Evolutionary conservation across 2,329 filamentous ascomycete species (phyloP).

Genomic region (Beauveria australis): DNA sequence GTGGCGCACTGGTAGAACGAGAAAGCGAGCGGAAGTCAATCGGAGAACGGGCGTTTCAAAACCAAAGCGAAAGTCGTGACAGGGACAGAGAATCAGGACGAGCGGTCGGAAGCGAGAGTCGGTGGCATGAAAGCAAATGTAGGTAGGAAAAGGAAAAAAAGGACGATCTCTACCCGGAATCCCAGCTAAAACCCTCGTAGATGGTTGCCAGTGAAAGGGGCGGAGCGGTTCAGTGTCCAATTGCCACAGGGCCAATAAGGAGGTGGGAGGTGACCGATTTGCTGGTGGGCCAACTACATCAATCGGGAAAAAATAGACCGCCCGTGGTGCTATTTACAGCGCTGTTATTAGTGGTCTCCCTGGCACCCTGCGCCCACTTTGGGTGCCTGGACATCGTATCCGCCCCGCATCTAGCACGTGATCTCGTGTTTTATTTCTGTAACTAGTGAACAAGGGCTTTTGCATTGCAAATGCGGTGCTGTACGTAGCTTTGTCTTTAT

Average conservation of each 20-base stretch:
- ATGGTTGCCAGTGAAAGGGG: not conserved
- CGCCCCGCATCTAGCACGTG: conserved; percentile 7
- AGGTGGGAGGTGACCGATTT: not conserved
- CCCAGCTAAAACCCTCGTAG: not conserved
- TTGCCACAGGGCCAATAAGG: not conserved
- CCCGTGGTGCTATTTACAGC: not conserved
- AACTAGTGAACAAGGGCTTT: not conserved
- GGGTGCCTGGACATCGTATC: not conserved
- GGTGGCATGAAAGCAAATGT: not conserved
- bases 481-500: not conserved
- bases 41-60: not conserved
- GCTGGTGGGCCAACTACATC: not conserved
- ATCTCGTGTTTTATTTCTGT: conserved; percentile 12
- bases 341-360: not conserved
- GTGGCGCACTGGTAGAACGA: not conserved
- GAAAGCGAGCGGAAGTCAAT: not conserved
- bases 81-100: not conserved
- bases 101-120: conserved; percentile 1
- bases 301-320: not conserved
- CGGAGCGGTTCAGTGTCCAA: not conserved
- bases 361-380: not conserved
- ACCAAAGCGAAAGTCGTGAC: conserved; percentile 1
- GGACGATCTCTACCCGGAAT: not conserved
- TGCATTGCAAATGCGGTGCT: too few species aligned
- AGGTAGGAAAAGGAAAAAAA: not conserved